Evolutionary conservation across 352 stramenopile species (phyloP).

Genomic region (Pythium folliculosum): DNA sequence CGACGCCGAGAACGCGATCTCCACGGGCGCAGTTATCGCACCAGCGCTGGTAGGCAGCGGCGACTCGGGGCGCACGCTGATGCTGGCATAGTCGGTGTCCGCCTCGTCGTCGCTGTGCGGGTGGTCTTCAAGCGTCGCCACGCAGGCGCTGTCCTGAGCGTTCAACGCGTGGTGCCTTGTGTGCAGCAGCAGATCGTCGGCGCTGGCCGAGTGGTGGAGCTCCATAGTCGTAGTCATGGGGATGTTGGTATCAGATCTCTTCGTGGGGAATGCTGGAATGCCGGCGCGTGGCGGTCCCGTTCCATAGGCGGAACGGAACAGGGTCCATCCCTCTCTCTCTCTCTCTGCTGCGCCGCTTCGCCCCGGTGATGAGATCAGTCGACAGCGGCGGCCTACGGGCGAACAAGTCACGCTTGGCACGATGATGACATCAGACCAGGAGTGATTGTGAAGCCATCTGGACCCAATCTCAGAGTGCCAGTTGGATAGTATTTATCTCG

Average conservation of each 20-base stretch:
- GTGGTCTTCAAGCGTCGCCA: slow-evolving; percentile 1
- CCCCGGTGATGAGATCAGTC: slow-evolving; percentile 9
- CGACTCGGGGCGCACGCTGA: slow-evolving; percentile 18
- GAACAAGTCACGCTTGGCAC: neutral
- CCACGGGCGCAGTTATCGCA: slow-evolving; percentile 32
- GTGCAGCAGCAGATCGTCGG: slow-evolving; percentile 28
- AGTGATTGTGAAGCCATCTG: slow-evolving; percentile 18
- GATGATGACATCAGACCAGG: slow-evolving; percentile 12
- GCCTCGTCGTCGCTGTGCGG: slow-evolving; percentile 43
- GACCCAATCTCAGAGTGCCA: too few relatives aligned
- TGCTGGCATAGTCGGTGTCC: slow-evolving; percentile 20
- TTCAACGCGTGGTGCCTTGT: neutral
- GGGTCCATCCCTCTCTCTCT: neutral
- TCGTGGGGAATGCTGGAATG: neutral
- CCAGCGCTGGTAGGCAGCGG: neutral
- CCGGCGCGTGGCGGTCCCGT: neutral
- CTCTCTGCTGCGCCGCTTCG: slow-evolving; percentile 1
- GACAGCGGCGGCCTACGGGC: neutral
- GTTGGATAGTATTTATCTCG: too few relatives aligned
- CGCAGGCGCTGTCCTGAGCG: slow-evolving; percentile 5
- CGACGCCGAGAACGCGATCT: slow-evolving; percentile 73
- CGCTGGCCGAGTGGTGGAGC: slow-evolving; percentile 26
- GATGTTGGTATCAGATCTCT: neutral
- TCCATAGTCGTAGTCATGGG: neutral
- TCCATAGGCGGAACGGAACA: slow-evolving; percentile 2